Percentiles rank a stretch among this genome's conserved stretches.
These are phyloP conservation scores for Rhodosporidiobolus odoratus DNA, from an alignment of 768 basidiomycete species.

Conservation along the genomic window DNA sequence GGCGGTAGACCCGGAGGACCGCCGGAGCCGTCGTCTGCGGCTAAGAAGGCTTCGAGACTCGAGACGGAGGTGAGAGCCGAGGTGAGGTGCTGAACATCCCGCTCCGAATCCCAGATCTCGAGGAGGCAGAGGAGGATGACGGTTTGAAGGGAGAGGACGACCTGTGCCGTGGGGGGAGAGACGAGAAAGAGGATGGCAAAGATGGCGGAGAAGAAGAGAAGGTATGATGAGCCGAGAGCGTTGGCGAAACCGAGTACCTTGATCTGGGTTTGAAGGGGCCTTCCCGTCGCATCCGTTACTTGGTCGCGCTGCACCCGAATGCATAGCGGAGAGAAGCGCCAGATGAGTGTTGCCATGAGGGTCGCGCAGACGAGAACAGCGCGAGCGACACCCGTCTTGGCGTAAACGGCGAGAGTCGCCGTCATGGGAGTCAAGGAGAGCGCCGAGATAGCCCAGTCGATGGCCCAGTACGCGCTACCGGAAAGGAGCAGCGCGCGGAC, in stretches of 20 bases:
- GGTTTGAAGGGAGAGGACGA: conserved; percentile 62
- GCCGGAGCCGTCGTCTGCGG: conserved; percentile 41
- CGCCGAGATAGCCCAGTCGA: conserved; percentile 65
- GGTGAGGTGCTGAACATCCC: conserved; percentile 53
- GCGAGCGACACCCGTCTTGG: conserved; percentile 59
- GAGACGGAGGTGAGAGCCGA: conserved; percentile 1
- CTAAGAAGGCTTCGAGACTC: conserved; percentile 25
- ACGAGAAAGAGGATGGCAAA: conserved; percentile 60
- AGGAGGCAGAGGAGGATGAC: conserved; percentile 68
- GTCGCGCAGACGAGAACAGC: conserved; percentile 49
- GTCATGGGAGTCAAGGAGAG: conserved; percentile 47
- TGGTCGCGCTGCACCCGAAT: conserved; percentile 56
- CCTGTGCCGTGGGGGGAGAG: conserved; percentile 74
- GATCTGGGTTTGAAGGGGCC: conserved; percentile 46
- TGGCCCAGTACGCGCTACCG: conserved; percentile 65
- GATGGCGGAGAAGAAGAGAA: conserved; percentile 69
- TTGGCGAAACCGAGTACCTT: conserved; percentile 78
- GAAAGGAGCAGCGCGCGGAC: conserved; percentile 59
- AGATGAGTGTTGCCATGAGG: conserved; percentile 58
- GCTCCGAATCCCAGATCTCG: conserved; percentile 72
- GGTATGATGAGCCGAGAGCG: conserved; percentile 78
- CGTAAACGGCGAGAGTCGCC: conserved; percentile 40
- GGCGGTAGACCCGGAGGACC: conserved; percentile 50
- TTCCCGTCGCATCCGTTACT: conserved; percentile 42
- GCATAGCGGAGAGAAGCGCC: conserved; percentile 71